A percentile compares a stretch with the other conserved stretches of the same genome.
Conservation (phyloP, 2,329 filamentous ascomycete species). For the Raffaelea arxii region DNA sequence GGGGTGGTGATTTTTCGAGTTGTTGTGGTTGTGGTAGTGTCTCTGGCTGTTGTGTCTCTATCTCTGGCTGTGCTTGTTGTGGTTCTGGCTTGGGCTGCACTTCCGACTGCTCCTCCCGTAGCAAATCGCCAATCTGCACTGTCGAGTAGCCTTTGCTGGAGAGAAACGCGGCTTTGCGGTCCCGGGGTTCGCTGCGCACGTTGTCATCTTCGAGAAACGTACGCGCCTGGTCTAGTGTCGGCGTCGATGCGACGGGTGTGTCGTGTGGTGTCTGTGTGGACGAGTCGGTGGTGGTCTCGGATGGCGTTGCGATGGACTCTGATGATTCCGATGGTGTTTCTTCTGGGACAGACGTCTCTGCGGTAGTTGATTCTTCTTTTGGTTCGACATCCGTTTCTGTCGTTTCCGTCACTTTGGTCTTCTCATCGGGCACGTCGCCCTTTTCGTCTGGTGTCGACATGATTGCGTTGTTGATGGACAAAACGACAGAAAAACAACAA, state of each 20-base stretch:
- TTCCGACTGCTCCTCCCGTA: slow-evolving; percentile 26
- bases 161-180: slow-evolving; percentile 69
- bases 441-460: slow-evolving; percentile 7
- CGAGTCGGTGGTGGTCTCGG: not conserved
- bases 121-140: slow-evolving; percentile 57
- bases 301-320: not conserved
- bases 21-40: no score
- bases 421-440: not conserved
- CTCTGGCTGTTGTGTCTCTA: no score
- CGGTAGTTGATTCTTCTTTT: not conserved
- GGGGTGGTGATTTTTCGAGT: not conserved
- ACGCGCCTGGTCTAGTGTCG: slow-evolving; percentile 54
- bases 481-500: not conserved
- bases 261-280: not conserved
- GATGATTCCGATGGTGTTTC: not conserved
- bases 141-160: slow-evolving; percentile 63
- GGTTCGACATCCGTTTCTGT: not conserved
- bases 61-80: no score
- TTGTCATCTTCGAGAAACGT: slow-evolving; percentile 67
- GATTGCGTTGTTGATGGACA: not conserved
- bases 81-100: not conserved
- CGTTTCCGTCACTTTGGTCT: not conserved
- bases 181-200: slow-evolving; percentile 57
- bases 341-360: not conserved
- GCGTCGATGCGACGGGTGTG: not conserved